A percentile compares a stretch with the other conserved stretches of the same genome.
These are phyloP conservation scores for Herpetomonas muscarum DNA, from an alignment of 208 protist species.

Conservation along the genomic window DNA sequence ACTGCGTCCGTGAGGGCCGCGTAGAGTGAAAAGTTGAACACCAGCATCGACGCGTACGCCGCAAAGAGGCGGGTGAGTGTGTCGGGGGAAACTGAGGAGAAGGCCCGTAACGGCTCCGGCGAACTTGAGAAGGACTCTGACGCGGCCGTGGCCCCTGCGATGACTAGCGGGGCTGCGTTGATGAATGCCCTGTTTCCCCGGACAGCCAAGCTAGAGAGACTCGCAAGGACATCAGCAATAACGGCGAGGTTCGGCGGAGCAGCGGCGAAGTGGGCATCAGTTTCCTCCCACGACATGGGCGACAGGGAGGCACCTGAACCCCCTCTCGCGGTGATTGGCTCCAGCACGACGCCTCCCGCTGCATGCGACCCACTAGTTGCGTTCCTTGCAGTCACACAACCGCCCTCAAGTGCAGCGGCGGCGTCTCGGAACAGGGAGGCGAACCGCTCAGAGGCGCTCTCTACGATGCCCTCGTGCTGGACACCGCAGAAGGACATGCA, in stretches of 20 bases:
- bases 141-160: no score
- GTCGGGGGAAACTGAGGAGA: no score
- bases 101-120: neutral
- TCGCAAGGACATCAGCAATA: neutral
- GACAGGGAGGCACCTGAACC: no score
- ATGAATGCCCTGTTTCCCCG: neutral
- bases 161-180: neutral
- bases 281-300: no score
- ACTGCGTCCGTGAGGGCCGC: neutral
- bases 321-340: no score
- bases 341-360: no score
- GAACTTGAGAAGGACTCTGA: neutral
- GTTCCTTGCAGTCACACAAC: neutral
- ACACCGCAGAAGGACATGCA: neutral
- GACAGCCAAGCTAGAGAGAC: neutral
- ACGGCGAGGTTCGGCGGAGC: no score
- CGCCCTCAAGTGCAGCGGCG: neutral
- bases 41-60: neutral
- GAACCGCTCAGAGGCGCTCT: neutral
- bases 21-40: neutral
- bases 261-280: no score
- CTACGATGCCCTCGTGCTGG: neutral
- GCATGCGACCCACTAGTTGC: no score
- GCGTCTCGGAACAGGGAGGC: neutral
- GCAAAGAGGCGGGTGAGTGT: neutral